Evolutionary conservation across 2,329 filamentous ascomycete genomes (phyloP).

Genomic region (Hymenoscyphus repandus): DNA sequence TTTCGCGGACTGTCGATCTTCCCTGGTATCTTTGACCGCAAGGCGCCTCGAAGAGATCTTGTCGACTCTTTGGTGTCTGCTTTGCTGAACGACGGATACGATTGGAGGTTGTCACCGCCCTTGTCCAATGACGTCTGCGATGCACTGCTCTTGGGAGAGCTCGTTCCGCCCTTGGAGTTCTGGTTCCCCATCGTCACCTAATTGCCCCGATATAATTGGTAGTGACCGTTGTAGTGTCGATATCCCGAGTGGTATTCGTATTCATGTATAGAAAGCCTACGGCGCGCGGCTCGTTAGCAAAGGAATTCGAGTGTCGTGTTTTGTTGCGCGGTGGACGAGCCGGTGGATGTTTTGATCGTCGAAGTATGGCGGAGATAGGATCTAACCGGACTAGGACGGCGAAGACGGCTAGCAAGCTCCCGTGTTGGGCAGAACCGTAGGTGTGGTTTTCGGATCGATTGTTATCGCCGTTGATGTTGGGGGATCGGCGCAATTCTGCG

Average conservation of each 20-base stretch:
- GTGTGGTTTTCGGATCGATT: not conserved
- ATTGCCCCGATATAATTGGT: not conserved
- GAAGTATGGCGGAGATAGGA: not conserved
- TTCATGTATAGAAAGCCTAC: not conserved
- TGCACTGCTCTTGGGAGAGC: slow-evolving; percentile 25
- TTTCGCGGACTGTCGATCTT: slow-evolving; percentile 76
- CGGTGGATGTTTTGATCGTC: not conserved
- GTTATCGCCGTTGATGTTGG: too few relatives aligned
- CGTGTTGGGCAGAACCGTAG: not conserved
- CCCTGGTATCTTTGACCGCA: slow-evolving; percentile 86
- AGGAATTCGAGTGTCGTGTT: not conserved
- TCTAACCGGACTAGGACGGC: not conserved
- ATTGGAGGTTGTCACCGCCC: slow-evolving; percentile 50
- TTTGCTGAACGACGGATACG: slow-evolving; percentile 86
- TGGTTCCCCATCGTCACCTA: slow-evolving; percentile 64
- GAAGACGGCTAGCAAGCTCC: not conserved
- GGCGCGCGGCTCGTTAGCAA: not conserved
- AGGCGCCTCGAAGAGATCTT: slow-evolving; percentile 69
- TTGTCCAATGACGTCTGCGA: slow-evolving; percentile 29
- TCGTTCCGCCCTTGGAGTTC: slow-evolving; percentile 44
- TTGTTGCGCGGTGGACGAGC: not conserved
- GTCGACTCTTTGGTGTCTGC: slow-evolving; percentile 91
- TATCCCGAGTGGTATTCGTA: not conserved
- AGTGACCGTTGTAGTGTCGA: not conserved
- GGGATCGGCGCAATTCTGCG: not conserved